Percentiles rank a stretch among this genome's conserved stretches.
Evolutionary conservation across 768 basidiomycete genomes (phyloP).

Genomic region (Tulasnella sp.): DNA sequence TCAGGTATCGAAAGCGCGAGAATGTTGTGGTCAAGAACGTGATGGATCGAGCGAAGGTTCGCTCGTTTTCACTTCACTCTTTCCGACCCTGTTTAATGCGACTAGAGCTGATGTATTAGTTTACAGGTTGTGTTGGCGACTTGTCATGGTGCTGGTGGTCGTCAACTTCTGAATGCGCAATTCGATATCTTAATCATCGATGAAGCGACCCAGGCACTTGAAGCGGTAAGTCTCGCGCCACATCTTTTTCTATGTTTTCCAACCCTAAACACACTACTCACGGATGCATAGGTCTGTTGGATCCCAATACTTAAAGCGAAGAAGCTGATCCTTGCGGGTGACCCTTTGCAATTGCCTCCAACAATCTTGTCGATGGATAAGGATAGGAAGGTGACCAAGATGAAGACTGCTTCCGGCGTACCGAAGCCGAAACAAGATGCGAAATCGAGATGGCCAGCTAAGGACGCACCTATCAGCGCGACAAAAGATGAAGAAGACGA

Average conservation of each 20-base stretch:
- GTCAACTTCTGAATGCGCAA: constrained; percentile 58
- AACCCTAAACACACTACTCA: background rate
- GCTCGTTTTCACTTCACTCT: background rate
- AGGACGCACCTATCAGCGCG: no score
- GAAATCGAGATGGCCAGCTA: constrained; percentile 20
- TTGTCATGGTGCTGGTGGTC: constrained; percentile 84
- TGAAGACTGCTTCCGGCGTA: constrained; percentile 4
- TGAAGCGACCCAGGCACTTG: constrained; percentile 93
- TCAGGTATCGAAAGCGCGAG: constrained; percentile 87
- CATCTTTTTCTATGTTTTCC: constrained; percentile 11
- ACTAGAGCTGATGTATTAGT: background rate
- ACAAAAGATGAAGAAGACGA: no score
- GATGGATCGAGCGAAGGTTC: constrained; percentile 63
- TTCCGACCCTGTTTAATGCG: background rate
- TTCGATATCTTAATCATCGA: constrained; percentile 97
- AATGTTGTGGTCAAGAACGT: constrained; percentile 73
- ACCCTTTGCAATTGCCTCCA: constrained; percentile 92
- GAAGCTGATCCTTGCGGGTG: constrained; percentile 84
- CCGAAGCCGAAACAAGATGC: constrained; percentile 8
- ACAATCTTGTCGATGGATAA: constrained; percentile 66
- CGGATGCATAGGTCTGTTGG: constrained; percentile 67
- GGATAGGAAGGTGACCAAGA: constrained; percentile 25
- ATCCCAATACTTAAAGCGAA: constrained; percentile 86
- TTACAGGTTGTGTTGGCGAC: constrained; percentile 79
- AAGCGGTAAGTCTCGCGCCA: constrained; percentile 61